Base-by-base conservation (phyloP, 345 rosid genomes). In the Euphorbia pulcherrima region DNA sequence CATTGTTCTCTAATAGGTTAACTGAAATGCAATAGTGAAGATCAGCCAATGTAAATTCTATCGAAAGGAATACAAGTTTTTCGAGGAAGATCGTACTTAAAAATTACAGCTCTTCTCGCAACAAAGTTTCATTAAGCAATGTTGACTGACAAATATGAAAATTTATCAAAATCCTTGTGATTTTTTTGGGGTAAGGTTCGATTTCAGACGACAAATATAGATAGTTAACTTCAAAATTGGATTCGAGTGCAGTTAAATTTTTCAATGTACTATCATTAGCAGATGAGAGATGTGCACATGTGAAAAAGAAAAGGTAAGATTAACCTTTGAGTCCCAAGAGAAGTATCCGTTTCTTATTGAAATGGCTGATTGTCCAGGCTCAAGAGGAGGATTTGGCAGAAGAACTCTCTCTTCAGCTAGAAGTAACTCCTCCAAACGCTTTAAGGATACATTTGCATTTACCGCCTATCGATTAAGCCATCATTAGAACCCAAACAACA, bases 261-360 rank as follows among this genome's bases (percentile, higher is more conserved):
- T 52, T 67, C 62, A 23, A 54, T 39, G 13, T 39, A 41, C 23
- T 14, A 33, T 7, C 60, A 24, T 54, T 37, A 39, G 23, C 29
- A 65, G 60, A 20, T 20, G 27, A 67, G 24, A 67, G 24, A 39
- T 3, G 7, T 24, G 29, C 30, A 23, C 33, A 23, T 14, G 51
- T 39, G 50, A 40, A 5, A 53, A 37, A 39, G 27, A 11, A 52
- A 53, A 39, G 33, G 18, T 60, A 29, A 59, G 35, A 18, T 61
- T 8, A 14, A 94, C 99, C 99, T 94, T 87, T 29, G 89, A 72
- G 86, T 94, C 97, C 99, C 99, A 94, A 48, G 97, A 85, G 78
- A 94, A 94, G 75, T 70, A 80, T 69, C 99, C 99, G 76, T 89
- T 83, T 74, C 79, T 94, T 41, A 94, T 87, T 53, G 92, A 83